Evolutionary conservation across 202 grass and related monocot species (phyloP), one percentile per base, ranked within the genome.

Genomic region (Schoenoplectus triqueter): DNA sequence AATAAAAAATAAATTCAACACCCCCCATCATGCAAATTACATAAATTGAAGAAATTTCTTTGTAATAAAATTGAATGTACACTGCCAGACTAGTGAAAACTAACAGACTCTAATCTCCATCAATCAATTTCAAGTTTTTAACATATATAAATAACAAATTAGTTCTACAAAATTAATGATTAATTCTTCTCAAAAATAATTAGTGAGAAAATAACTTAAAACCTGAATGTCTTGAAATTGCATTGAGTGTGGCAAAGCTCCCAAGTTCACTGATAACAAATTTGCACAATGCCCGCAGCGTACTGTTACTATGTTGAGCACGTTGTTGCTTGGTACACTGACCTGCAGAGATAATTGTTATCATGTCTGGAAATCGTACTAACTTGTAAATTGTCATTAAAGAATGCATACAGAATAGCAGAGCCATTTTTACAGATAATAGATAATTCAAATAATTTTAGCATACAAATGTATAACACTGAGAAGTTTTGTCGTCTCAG

Each of bases 281-380:
- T 95, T 99, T 54, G 93, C 88, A 73, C 96, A 99, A 83, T 96
- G 91, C 51, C 93, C 96, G 68, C 96, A 99, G 40, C 96, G 82
- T 19, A 99, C 96, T 18, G 96, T 95, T 56, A 99, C 90, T 15
- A 90, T 87, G 82, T 69, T 94, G 47, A 94, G 84, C 90, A 99
- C 84, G 64, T 88, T 96, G 5, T 96, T 95, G 46, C 88, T 89
- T 2, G 96, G 96, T 19, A 99, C 93, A 85, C 86, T 99, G 39
- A 99, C 96, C 96, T 99, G 84, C 85, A 89, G 6, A 63, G 48
- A 49, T 47, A 55, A 60, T 77, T 60, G 2, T 17, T 10, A 78
- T 42, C 42, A 60, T 60, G 5, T 3, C 60, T 17, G 59, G 6
- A 59, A 57, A 78, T 18, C 1, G 59, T 60, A 59, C 3, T 52